phyloP scores from a whole-genome alignment of 2,329 filamentous ascomycete genomes.

The Fusarium coicis region DNA sequence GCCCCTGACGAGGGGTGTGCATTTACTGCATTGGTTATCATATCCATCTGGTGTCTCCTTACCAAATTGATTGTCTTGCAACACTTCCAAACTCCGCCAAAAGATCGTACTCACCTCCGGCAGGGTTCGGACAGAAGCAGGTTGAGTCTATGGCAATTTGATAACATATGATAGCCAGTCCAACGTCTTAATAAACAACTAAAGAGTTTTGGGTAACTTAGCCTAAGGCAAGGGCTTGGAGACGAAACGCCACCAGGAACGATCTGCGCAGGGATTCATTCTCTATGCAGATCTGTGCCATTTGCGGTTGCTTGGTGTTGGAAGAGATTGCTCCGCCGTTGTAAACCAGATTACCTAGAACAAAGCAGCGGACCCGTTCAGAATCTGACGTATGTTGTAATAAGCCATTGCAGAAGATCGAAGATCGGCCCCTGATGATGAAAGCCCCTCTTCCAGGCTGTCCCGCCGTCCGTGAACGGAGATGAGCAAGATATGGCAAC shows the following conservation, averaged over 20 bases:
- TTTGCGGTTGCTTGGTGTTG: conserved; percentile 35
- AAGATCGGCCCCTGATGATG: conserved; percentile 1
- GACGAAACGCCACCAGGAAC: conserved; percentile 41
- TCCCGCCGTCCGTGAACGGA: conserved; percentile 29
- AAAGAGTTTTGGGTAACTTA: conserved; percentile 12
- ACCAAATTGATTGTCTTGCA: conserved; percentile 22
- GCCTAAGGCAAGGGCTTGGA: conserved; percentile 29
- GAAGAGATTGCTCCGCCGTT: conserved; percentile 24
- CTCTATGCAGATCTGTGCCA: conserved; percentile 40
- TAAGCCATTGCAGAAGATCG: background rate
- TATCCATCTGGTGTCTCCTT: conserved; percentile 20
- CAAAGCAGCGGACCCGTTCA: background rate
- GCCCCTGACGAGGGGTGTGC: conserved; percentile 32
- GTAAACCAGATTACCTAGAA: conserved; percentile 16
- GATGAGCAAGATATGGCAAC: conserved; percentile 7
- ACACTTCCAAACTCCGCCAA: conserved; percentile 2
- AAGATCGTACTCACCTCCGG: background rate
- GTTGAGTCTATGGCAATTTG: background rate
- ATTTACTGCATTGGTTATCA: conserved; percentile 12
- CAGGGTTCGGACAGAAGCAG: background rate
- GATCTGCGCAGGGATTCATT: conserved; percentile 43
- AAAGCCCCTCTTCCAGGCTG: background rate
- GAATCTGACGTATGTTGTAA: conserved; percentile 18
- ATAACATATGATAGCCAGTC: conserved; percentile 13
- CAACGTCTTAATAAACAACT: conserved; percentile 25